Evolutionary conservation across 305 asterid genomes (phyloP).

Genomic region (Striga hermonthica): DNA sequence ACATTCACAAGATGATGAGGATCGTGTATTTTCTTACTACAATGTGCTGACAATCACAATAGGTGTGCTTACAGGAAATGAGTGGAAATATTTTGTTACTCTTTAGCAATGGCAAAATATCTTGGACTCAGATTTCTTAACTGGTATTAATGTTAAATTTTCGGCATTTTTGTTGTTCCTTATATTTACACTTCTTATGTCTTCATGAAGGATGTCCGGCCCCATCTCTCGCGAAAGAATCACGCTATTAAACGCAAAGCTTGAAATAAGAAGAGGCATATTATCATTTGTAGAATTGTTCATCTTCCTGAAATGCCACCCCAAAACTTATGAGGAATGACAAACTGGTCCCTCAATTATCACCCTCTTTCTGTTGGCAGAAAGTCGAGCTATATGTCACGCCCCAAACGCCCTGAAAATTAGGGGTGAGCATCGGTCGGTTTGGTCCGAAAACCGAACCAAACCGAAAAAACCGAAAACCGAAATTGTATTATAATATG

Average conservation of each 20-base stretch:
- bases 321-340: slow-evolving; percentile 62
- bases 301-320: slow-evolving; percentile 82
- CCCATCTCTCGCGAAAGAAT: slow-evolving; percentile 96
- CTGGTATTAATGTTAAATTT: slow-evolving; percentile 22
- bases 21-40: no score
- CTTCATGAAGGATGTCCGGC: slow-evolving; percentile 47
- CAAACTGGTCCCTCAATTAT: slow-evolving; percentile 74
- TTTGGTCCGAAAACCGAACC: no score
- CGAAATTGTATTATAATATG: no score
- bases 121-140: neutral
- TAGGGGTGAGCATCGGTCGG: no score
- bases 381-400: no score
- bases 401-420: no score
- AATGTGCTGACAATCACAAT: no score
- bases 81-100: neutral
- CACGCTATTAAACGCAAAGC: slow-evolving; percentile 85
- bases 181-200: neutral
- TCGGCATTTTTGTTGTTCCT: slow-evolving; percentile 4
- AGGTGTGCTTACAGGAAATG: slow-evolving; percentile 33
- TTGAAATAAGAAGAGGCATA: slow-evolving; percentile 58
- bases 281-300: slow-evolving; percentile 44
- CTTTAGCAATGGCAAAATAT: neutral
- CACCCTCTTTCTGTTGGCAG: slow-evolving; percentile 58
- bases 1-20: no score
- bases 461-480: no score